These are phyloP conservation scores for Jaapia argillacea DNA, from an alignment of 768 basidiomycete genomes.

Conservation along the genomic window DNA sequence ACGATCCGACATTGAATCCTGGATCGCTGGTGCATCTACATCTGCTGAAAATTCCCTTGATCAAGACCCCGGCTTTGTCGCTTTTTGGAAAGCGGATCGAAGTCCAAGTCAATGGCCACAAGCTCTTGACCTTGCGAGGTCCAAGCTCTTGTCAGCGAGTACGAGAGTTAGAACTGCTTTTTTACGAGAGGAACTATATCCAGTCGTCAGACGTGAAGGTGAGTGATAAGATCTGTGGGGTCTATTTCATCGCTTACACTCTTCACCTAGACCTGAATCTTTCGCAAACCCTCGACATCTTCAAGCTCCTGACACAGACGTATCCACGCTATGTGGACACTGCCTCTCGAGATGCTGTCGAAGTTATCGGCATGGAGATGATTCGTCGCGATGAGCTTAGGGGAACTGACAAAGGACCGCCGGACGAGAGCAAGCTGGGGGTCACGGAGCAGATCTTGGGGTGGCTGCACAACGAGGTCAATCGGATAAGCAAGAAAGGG, in stretches of 20 bases:
- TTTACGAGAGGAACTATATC: constrained; percentile 48
- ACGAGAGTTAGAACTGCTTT: constrained; percentile 49
- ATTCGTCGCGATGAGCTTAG: constrained; percentile 53
- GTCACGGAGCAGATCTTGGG: constrained; percentile 63
- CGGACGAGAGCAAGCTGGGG: constrained; percentile 39
- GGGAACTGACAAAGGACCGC: constrained; percentile 27
- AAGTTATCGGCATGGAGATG: constrained; percentile 53
- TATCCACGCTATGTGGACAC: constrained; percentile 74
- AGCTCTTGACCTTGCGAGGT: constrained; percentile 45
- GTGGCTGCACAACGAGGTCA: constrained; percentile 66
- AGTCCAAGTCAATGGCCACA: constrained; percentile 35
- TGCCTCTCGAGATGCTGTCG: constrained; percentile 61
- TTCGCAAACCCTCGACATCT: constrained; percentile 57
- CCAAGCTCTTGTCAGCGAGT: constrained; percentile 36
- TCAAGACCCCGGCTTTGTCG: neutral
- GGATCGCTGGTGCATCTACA: neutral
- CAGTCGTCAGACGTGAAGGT: constrained; percentile 51
- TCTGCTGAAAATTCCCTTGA: neutral
- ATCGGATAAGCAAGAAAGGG: constrained; percentile 41
- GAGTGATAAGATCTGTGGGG: constrained; percentile 12
- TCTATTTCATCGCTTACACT: no score
- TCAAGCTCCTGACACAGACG: constrained; percentile 63
- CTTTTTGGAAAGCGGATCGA: neutral
- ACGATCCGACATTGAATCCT: neutral
- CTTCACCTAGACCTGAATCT: constrained; percentile 42